A percentile compares a stretch with the other conserved stretches of the same genome.
Conservation (phyloP, 139 green algal species). For the Chlorella ohadii region DNA sequence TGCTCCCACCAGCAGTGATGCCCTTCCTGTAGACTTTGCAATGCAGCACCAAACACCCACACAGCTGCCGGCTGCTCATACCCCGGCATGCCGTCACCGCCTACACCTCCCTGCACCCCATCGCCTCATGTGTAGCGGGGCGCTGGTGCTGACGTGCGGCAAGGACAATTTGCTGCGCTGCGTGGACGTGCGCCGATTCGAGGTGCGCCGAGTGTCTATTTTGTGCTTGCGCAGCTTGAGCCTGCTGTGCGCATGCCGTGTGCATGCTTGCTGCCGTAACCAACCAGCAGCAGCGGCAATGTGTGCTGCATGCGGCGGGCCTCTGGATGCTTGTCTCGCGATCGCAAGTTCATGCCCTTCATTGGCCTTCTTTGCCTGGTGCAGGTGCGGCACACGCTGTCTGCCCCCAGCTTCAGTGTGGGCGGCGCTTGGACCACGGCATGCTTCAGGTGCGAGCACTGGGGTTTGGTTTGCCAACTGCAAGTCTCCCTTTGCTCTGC, state of each 20-base stretch:
- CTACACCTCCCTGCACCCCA: neutral
- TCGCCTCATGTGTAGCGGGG: neutral
- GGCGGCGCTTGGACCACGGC: conserved; percentile 44
- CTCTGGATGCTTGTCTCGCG: neutral
- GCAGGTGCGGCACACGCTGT: conserved; percentile 44
- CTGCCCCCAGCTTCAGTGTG: conserved; percentile 41
- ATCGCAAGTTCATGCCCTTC: no score
- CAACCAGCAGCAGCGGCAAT: no score
- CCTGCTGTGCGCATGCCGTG: neutral
- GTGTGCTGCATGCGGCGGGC: no score
- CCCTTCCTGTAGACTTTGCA: no score
- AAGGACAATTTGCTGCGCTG: conserved; percentile 60
- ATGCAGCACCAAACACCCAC: no score
- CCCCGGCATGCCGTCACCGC: no score
- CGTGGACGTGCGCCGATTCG: conserved; percentile 46
- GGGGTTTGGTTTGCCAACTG: no score
- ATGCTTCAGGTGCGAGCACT: conserved; percentile 30
- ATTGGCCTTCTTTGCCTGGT: neutral
- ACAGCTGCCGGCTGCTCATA: no score
- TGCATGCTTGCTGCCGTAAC: neutral
- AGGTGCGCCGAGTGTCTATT: no score
- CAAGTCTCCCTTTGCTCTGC: neutral
- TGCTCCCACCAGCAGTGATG: no score
- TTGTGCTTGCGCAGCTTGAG: no score
- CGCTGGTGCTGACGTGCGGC: conserved; percentile 51